Evolutionary conservation across 2,329 filamentous ascomycete species (phyloP).

Genomic region (Lithohypha guttulata): DNA sequence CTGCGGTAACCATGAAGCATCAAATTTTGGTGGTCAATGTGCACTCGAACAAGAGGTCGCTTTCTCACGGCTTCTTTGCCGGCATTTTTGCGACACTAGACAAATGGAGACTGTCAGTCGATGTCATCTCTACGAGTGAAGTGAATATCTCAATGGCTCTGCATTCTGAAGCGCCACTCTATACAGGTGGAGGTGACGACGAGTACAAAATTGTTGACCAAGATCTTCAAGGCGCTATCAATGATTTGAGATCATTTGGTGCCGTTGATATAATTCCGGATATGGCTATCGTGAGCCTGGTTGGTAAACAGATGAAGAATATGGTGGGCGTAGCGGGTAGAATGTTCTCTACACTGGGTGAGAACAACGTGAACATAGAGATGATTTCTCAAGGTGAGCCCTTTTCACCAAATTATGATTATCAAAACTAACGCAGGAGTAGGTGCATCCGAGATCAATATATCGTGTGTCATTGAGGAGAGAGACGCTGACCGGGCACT

Average conservation of each 20-base stretch:
- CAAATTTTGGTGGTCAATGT: conserved; percentile 96
- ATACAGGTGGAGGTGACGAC: conserved; percentile 37
- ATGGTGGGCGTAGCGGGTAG: conserved; percentile 87
- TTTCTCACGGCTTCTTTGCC: conserved; percentile 92
- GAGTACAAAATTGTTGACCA: conserved; percentile 47
- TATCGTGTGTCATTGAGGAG: conserved; percentile 92
- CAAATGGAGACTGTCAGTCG: conserved; percentile 75
- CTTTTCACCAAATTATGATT: not conserved
- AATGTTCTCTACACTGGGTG: conserved; percentile 90
- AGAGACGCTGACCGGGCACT: conserved; percentile 83
- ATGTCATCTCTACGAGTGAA: conserved; percentile 91
- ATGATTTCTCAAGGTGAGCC: conserved; percentile 93
- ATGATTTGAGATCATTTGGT: conserved; percentile 68
- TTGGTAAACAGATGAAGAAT: conserved; percentile 94
- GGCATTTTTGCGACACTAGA: conserved; percentile 88
- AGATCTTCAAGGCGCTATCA: conserved; percentile 54
- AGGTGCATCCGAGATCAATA: conserved; percentile 98
- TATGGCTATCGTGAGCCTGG: conserved; percentile 92
- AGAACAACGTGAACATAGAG: conserved; percentile 92
- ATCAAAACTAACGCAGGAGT: conserved; percentile 8
- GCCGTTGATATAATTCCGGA: conserved; percentile 80
- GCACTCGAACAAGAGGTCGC: conserved; percentile 91
- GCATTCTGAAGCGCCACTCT: conserved; percentile 59
- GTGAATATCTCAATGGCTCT: conserved; percentile 97
- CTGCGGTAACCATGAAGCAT: conserved; percentile 93